Base-by-base conservation (phyloP, 2,329 filamentous ascomycete genomes). In the Gremmenia infestans region DNA sequence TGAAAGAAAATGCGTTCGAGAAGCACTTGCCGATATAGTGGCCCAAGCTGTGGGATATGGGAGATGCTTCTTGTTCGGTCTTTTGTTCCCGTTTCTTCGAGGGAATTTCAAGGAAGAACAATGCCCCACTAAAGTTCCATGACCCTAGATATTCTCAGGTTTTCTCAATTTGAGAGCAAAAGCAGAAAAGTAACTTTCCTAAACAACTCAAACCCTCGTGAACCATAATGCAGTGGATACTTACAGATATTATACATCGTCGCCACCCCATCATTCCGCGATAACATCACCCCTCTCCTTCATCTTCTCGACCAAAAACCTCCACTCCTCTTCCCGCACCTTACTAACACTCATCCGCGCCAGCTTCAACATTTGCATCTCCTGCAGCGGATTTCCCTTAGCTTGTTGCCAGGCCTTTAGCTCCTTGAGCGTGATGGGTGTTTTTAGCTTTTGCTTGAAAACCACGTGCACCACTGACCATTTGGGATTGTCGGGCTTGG, bases 401-500 rank as follows among this genome's bases (percentile, higher is more conserved):
- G 79, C 80, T 0, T 71, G 68, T 42, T 78, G 82, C 66, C 87
- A 77, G 37, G 81, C 79, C 53, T 88, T 86, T 46, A 97, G 78
- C 62, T 89, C 85, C 59, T 82, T 81, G 51, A 97, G 78, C 5
- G 80, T 80, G 55, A 97, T 81, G 0, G 85, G 81, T 14, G 83
- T 78, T 1, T 78, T 76, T 64, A 97, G 91, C 72, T 96, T 97
- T 70, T 84, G 85, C 55, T 88, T 84, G 70, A 96, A 97, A 66
- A 86, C 81, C 48, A 97, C 93, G 59, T 95, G 88, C 1, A 97
- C 94, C 17, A 94, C 81, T 52, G 86, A 89, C 94, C 94, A 99
- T 66, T 85, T 89, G 0, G 87, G 88, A 50, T 86, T 81, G 2
- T 82, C 77, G 53, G 81, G 76, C 62, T 81, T 85, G 1, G 88